Percentiles rank a stretch among this genome's conserved stretches.
phyloP scores from a whole-genome alignment of 441 rosid species.

The Gossypium davidsonii region DNA sequence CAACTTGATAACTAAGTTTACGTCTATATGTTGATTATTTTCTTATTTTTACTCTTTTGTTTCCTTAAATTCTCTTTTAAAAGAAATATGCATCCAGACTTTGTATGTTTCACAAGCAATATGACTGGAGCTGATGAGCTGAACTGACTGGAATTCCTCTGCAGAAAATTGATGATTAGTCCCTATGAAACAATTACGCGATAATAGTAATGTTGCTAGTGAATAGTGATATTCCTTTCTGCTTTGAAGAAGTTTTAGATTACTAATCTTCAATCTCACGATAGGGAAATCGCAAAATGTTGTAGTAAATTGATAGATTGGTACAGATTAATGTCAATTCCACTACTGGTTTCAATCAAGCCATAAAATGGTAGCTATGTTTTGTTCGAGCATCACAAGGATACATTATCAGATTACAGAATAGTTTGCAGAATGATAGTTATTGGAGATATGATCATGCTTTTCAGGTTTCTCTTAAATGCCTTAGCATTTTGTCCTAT shows the following conservation, averaged over 20 bases:
- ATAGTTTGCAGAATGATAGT: not conserved
- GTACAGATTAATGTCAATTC: not conserved
- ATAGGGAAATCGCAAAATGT: not conserved
- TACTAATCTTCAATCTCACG: not conserved
- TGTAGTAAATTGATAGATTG: conserved; percentile 1
- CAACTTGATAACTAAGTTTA: not conserved
- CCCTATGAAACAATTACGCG: not conserved
- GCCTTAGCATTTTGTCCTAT: not conserved
- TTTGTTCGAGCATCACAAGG: not conserved
- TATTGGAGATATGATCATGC: not conserved
- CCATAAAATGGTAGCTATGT: not conserved
- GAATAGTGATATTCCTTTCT: not conserved
- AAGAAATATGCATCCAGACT: not conserved
- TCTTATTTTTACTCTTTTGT: not conserved
- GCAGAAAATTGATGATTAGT: not conserved
- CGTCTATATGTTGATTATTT: not conserved
- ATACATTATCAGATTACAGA: not conserved
- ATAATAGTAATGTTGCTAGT: not conserved
- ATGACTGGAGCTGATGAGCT: conserved; percentile 3
- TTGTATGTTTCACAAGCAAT: not conserved
- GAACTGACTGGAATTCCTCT: conserved; percentile 1
- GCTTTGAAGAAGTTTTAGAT: not conserved
- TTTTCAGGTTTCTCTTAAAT: not conserved
- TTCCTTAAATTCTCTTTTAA: not conserved
- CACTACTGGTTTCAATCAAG: not conserved